Base-by-base conservation (phyloP, 2,329 filamentous ascomycete genomes). In the Pestalotiopsis sp. region DNA sequence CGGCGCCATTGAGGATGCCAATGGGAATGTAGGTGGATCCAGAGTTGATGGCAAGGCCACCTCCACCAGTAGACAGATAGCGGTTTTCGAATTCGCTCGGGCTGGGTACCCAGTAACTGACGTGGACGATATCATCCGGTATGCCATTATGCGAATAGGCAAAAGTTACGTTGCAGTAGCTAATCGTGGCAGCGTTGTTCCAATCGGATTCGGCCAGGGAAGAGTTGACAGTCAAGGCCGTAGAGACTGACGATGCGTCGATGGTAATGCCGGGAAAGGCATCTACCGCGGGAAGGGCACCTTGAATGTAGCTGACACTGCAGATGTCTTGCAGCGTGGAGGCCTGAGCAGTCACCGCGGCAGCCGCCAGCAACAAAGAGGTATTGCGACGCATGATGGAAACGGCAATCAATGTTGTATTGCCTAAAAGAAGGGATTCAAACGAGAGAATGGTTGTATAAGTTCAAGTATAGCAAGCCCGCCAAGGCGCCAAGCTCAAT, bases 161-260 rank as follows among this genome's bases (percentile, higher is more conserved):
- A 62, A 85, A 80, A 4, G 81, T 83, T 38, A 85, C 78, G 66
- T 85, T 84, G 74, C 84, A 85, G 71, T 83, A 85, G 74, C 72
- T 67, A 39, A 75, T 64, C 20, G 70, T 69, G 17, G 72, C 67
- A 4, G 66, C 39, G 23, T 65, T 68, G 68, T 72, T 76, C 75
- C 74, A 77, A 17, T 71, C 66, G 6, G 77, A 75, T 25, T 69
- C 74, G 61, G 79, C 73, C 5, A 23, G 23, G 23, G 23, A 23
- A 23, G 76, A 76, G 39, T 71, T 69, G 66, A 81, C 81, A 45
- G 74, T 77, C 38, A 80, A 75, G 5, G 75, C n/a, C n/a, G 72
- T 73, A n/a, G 74, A 72, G 14, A 78, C 73, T 1, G 76, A 78
- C 1, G 72, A 73, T 12, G 70, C 4, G 56, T 78, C 74, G 36